Conservation (phyloP, 2,329 filamentous ascomycete genomes). For the Calonectria pseudoturangicola region DNA sequence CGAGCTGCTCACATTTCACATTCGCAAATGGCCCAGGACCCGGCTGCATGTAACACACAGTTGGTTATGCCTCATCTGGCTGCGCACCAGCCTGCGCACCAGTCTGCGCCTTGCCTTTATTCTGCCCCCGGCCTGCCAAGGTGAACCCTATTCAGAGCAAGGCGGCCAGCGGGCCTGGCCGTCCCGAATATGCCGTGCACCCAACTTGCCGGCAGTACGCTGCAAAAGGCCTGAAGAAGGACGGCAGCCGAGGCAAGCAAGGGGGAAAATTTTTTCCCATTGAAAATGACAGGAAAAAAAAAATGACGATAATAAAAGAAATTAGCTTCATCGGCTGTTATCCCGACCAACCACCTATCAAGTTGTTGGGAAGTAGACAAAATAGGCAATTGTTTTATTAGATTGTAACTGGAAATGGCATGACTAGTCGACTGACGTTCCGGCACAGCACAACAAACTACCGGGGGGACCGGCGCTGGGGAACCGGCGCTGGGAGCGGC, state of each 20-base stretch:
- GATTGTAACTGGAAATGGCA: conserved; percentile 32
- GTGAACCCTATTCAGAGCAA: conserved; percentile 15
- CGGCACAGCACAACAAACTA: neutral
- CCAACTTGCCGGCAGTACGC: neutral
- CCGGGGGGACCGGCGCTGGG: conserved; percentile 20
- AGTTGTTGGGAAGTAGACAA: neutral
- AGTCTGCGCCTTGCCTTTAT: neutral
- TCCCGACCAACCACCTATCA: neutral
- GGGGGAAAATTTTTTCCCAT: too few relatives aligned
- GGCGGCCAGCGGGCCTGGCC: conserved; percentile 17
- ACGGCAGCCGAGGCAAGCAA: neutral
- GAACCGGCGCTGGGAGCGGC: conserved; percentile 25
- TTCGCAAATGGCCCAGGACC: conserved; percentile 10
- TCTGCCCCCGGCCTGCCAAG: conserved; percentile 14
- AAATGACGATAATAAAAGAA: neutral
- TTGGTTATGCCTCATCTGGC: conserved; percentile 20
- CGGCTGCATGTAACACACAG: conserved; percentile 12
- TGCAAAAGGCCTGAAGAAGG: neutral
- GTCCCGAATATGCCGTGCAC: conserved; percentile 15
- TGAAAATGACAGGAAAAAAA: neutral
- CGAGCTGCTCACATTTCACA: conserved; percentile 17
- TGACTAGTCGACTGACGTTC: conserved; percentile 49
- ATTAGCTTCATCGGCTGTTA: neutral
- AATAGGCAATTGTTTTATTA: conserved; percentile 28
- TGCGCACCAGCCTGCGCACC: neutral